These are phyloP conservation scores for Cicer judaicum DNA, from an alignment of 306 rosid species.

Conservation along the genomic window DNA sequence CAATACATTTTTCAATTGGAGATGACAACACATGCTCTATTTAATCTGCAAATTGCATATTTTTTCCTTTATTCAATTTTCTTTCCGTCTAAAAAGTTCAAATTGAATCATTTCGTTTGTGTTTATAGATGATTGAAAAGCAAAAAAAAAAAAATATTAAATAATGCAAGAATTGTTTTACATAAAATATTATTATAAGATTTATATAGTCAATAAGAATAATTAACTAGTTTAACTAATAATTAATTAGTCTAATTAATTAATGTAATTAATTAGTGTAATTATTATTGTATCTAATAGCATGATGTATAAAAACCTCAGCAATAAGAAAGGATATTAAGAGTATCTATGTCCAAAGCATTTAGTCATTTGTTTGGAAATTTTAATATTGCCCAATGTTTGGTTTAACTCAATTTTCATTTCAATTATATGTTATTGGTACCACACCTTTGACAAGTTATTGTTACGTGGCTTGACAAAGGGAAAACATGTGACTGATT, in stretches of 20 bases:
- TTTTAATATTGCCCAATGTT: too few species aligned
- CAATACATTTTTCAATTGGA: slow-evolving; percentile 13
- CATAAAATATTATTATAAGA: too few species aligned
- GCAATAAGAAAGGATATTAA: background rate
- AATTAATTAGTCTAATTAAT: too few species aligned
- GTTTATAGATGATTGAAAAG: background rate
- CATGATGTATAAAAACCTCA: background rate
- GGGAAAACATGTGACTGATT: slow-evolving; percentile 32
- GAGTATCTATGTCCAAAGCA: slow-evolving; percentile 2
- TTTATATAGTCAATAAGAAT: too few species aligned
- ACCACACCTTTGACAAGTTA: too few species aligned
- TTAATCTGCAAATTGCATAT: background rate
- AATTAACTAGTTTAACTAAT: too few species aligned
- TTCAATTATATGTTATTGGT: too few species aligned
- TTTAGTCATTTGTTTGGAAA: slow-evolving; percentile 23
- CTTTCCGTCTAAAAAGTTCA: slow-evolving; percentile 6
- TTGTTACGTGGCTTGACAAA: background rate
- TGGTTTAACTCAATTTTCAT: too few species aligned
- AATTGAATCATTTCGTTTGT: slow-evolving; percentile 2
- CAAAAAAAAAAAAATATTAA: too few species aligned
- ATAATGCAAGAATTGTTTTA: too few species aligned
- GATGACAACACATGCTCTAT: background rate
- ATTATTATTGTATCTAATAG: too few species aligned
- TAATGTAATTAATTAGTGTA: too few species aligned
- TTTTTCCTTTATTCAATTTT: background rate